A percentile compares a stretch with the other conserved stretches of the same genome.
Conservation (phyloP, 2,329 filamentous ascomycete species). For the Parascedosporium putredinis region DNA sequence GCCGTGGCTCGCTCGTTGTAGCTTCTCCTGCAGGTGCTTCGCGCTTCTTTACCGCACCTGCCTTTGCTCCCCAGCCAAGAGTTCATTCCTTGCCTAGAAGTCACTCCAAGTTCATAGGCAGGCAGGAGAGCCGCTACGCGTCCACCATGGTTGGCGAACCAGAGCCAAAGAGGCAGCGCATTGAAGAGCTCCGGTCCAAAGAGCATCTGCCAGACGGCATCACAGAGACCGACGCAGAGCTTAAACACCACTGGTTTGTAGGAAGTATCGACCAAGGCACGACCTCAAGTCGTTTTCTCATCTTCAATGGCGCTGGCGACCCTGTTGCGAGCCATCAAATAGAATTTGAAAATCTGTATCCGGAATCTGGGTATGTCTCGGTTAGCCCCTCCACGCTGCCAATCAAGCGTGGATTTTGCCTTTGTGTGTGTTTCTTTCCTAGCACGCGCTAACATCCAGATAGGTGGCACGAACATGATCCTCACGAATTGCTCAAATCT, state of each 20-base stretch:
- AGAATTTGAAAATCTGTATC: slow-evolving; percentile 77
- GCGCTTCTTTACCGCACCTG: background rate
- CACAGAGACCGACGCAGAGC: slow-evolving; percentile 21
- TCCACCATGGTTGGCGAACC: slow-evolving; percentile 1
- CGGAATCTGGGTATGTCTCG: slow-evolving; percentile 64
- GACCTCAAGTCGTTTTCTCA: slow-evolving; percentile 79
- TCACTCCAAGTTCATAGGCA: background rate
- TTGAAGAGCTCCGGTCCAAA: background rate
- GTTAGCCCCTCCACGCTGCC: slow-evolving; percentile 3
- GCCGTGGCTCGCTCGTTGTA: background rate
- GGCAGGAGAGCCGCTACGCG: background rate
- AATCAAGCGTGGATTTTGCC: too few species aligned
- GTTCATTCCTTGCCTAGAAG: background rate
- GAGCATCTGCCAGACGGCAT: slow-evolving; percentile 20
- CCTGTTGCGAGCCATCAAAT: slow-evolving; percentile 77
- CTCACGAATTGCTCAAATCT: slow-evolving; percentile 62
- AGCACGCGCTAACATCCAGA: background rate
- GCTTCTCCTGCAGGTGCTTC: slow-evolving; percentile 1
- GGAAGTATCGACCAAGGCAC: slow-evolving; percentile 88
- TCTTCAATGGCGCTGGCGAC: slow-evolving; percentile 72
- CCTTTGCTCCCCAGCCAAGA: background rate
- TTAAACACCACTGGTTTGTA: slow-evolving; percentile 51
- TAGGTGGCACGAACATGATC: slow-evolving; percentile 87
- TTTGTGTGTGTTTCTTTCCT: slow-evolving; percentile 6
- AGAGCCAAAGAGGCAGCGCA: slow-evolving; percentile 3